Base-by-base conservation (phyloP, 129 eudicot genomes). In the Artemisia tridentata region DNA sequence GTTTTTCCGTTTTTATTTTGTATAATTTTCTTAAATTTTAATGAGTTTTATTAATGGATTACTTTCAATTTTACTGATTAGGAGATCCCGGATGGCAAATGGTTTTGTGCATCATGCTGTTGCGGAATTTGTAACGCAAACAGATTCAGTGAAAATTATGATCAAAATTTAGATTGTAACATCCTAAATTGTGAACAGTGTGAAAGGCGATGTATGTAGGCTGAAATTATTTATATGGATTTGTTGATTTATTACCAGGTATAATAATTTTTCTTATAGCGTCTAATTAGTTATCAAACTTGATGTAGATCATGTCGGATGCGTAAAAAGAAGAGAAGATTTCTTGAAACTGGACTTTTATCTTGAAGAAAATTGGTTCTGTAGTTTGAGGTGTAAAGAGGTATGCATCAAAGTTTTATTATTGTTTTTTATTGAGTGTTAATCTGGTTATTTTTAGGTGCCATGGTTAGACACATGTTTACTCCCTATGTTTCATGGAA, bases 81-180 rank as follows among this genome's bases (percentile, higher is more conserved):
- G 99, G 87, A 78, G 41, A 82, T 93, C 56, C 99, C 99, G 5
- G 95, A 81, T 58, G 97, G 97, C 34, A 91, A 90, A 68, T 89
- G 99, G 99, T 90, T 87, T 72, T 90, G 99, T 80, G 92, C 91
- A 7, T 89, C 97, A 17, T 93, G 99, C 78, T 87, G 96, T 83
- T 93, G 99, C 71, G 65, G 79, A 68, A 84, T 89, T 66, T 93
- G 99, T 79, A 83, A 86, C 75, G 48, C 31, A 72, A 79, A 84
- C 65, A 13, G 72, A 65, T 72, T 57, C 71, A 76, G 63, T 61
- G 60, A 17, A 43, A 47, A 67, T 62, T 48, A 49, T 46, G 88
- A 76, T 61, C 63, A 27, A 43, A 49, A 25, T 50, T 65, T 38
- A 7, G 84, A 83, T 46, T 23, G 63, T 47, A 64, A 77, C 49